Conservation (phyloP, 441 rosid species). For the Jatropha podagrica region DNA sequence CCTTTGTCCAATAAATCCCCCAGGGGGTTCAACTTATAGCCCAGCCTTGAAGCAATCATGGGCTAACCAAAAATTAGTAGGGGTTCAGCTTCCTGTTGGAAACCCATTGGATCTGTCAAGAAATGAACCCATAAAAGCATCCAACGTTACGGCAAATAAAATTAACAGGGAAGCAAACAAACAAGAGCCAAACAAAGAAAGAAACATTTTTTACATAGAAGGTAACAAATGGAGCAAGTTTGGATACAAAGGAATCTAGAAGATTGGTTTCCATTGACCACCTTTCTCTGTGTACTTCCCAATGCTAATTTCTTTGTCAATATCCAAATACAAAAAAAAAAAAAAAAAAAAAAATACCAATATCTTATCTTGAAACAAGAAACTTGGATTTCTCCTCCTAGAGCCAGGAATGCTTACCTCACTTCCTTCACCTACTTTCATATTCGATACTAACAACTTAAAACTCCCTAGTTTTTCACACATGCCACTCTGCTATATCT, state of each 20-base stretch:
- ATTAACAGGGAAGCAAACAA: neutral
- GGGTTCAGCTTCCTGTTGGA: neutral
- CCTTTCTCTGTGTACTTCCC: neutral
- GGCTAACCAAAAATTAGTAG: neutral
- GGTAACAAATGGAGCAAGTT: neutral
- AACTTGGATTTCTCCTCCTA: conserved; percentile 6
- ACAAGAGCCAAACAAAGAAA: too few species aligned
- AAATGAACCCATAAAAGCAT: neutral
- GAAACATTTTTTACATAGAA: neutral
- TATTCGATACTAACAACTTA: conserved; percentile 15
- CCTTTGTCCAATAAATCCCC: too few species aligned
- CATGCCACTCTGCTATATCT: conserved; percentile 8
- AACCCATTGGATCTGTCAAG: neutral
- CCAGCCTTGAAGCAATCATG: neutral
- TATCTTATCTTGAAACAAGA: neutral
- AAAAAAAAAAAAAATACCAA: too few species aligned
- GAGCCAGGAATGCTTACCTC: neutral
- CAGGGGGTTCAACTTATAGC: neutral
- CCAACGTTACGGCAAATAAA: neutral
- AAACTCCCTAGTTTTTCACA: conserved; percentile 15
- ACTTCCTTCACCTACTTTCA: neutral
- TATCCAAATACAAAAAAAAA: neutral
- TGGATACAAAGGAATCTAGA: neutral
- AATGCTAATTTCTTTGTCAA: neutral
- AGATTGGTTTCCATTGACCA: neutral